Percentiles rank a stretch among this genome's conserved stretches.
Evolutionary conservation across 2,329 filamentous ascomycete genomes (phyloP).

Genomic region (Diaporthe citriasiana): DNA sequence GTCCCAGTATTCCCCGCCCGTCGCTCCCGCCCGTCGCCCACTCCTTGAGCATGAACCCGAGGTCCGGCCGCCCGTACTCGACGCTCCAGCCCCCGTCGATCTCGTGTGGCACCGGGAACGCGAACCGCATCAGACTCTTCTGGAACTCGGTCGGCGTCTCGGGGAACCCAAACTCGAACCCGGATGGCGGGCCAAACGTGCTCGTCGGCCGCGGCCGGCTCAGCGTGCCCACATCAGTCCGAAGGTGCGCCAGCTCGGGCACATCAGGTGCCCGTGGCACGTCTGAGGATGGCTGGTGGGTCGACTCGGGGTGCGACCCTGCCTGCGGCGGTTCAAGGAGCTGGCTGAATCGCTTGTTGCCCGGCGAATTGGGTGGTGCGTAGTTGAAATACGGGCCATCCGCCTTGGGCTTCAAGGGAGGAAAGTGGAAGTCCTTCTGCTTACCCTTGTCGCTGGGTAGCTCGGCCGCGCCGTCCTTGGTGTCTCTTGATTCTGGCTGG

Average conservation of each 20-base stretch:
- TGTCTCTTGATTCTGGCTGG: conserved; percentile 58
- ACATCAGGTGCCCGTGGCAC: conserved; percentile 50
- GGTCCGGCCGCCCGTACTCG: conserved; percentile 90
- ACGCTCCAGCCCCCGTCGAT: conserved; percentile 88
- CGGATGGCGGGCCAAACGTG: conserved; percentile 71
- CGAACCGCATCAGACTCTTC: conserved; percentile 90
- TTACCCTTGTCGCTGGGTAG: conserved; percentile 53
- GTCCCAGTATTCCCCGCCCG: conserved; percentile 79
- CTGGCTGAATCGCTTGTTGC: conserved; percentile 52
- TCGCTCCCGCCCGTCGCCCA: conserved; percentile 80
- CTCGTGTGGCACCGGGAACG: conserved; percentile 79
- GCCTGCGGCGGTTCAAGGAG: conserved; percentile 45
- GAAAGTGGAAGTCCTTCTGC: conserved; percentile 69
- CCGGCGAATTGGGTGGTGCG: conserved; percentile 63
- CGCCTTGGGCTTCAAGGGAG: conserved; percentile 63
- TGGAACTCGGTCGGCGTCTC: conserved; percentile 89
- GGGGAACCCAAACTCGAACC: conserved; percentile 86
- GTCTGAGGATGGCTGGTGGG: conserved; percentile 26
- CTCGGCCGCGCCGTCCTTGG: conserved; percentile 45
- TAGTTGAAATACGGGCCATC: conserved; percentile 72
- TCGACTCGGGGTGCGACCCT: conserved; percentile 37
- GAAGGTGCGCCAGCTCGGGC: conserved; percentile 71
- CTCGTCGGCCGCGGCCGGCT: conserved; percentile 62
- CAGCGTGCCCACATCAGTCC: conserved; percentile 58
- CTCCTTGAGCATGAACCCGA: conserved; percentile 87